Evolutionary conservation across 495 filamentous ascomycete genomes (phyloP).

Genomic region (Niebla homalea): DNA sequence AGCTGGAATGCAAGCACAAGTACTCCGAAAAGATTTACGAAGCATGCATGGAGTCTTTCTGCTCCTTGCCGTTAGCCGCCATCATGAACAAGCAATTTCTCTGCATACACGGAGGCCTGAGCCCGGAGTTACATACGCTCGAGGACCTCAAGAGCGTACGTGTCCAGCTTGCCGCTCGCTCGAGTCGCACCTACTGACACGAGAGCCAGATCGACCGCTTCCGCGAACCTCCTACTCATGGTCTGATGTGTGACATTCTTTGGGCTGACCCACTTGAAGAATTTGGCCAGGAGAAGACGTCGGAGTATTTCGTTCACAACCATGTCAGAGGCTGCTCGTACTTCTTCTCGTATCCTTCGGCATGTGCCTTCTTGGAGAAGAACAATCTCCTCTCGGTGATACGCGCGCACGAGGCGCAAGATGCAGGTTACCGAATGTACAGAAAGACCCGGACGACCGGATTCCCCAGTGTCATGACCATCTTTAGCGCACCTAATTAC

Average conservation of each 20-base stretch:
- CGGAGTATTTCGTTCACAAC: slow-evolving; percentile 94
- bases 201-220: slow-evolving; percentile 78
- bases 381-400: slow-evolving; percentile 97
- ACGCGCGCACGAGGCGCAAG: slow-evolving; percentile 96
- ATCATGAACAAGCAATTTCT: slow-evolving; percentile 99
- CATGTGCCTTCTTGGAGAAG: slow-evolving; percentile 94
- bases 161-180: slow-evolving; percentile 2
- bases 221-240: slow-evolving; percentile 91
- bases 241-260: slow-evolving; percentile 96
- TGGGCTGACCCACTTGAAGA: slow-evolving; percentile 99
- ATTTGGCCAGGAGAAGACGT: slow-evolving; percentile 96
- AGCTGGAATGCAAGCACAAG: slow-evolving; percentile 98
- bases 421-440: slow-evolving; percentile 98
- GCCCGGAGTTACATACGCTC: slow-evolving; percentile 87
- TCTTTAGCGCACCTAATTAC: slow-evolving; percentile 98
- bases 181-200: slow-evolving; percentile 1
- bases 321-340: slow-evolving; percentile 97
- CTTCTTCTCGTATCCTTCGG: slow-evolving; percentile 98
- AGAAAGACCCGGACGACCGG: slow-evolving; percentile 94
- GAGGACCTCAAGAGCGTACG: slow-evolving; percentile 81
- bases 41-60: slow-evolving; percentile 97
- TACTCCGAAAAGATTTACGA: slow-evolving; percentile 95
- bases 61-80: slow-evolving; percentile 80
- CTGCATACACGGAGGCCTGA: slow-evolving; percentile 94
- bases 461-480: slow-evolving; percentile 99